phyloP scores from a whole-genome alignment of 345 rosid species.

The Syzygium aqueum region DNA sequence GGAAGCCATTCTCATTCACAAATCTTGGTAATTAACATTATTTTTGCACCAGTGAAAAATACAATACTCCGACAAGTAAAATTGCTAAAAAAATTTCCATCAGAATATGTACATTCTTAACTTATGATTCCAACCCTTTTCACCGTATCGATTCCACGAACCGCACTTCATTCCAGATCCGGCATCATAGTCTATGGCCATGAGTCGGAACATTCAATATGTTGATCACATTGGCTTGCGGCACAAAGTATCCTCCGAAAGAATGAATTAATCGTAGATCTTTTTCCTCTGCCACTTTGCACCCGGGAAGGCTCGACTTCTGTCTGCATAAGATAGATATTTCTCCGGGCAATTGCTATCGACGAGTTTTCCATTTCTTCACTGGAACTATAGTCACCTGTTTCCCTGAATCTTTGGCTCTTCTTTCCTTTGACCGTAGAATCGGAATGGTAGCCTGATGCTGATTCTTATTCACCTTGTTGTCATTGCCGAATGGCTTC shows the following conservation, averaged over 20 bases:
- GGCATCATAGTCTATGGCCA: neutral
- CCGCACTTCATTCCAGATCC: neutral
- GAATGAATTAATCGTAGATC: neutral
- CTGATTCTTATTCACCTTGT: slow-evolving; percentile 37
- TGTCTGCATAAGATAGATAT: neutral
- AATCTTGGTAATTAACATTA: neutral
- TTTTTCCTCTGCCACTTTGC: neutral
- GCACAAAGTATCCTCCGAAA: neutral
- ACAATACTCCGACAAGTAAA: neutral
- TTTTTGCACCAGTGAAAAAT: neutral
- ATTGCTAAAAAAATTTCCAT: neutral
- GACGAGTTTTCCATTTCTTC: slow-evolving; percentile 43
- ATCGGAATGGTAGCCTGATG: slow-evolving; percentile 54
- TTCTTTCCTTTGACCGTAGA: slow-evolving; percentile 45
- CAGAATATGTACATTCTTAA: neutral
- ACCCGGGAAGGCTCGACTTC: neutral
- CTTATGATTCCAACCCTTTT: neutral
- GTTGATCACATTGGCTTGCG: neutral
- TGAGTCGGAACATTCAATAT: neutral
- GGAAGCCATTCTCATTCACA: neutral
- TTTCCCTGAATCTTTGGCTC: slow-evolving; percentile 41
- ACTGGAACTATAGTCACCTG: slow-evolving; percentile 70
- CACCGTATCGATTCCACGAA: neutral
- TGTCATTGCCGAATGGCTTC: slow-evolving; percentile 60
- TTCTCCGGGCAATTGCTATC: neutral